Percentiles rank a stretch among this genome's conserved stretches.
Evolutionary conservation across 75 land plant genomes (phyloP).

Genomic region (Isoetes taiwanensis): DNA sequence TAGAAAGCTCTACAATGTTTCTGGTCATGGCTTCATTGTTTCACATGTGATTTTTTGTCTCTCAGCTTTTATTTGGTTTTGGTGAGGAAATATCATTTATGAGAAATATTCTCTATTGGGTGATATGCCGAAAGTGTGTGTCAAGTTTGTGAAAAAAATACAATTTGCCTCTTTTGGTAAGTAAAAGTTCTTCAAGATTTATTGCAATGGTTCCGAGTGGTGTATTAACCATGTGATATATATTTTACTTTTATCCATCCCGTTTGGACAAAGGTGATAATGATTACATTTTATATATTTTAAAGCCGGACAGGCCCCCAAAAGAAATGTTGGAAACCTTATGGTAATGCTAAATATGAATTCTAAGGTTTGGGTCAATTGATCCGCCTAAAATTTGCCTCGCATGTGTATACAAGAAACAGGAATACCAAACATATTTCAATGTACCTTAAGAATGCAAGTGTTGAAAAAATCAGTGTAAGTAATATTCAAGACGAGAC

Average conservation of each 20-base stretch:
- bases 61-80: not conserved
- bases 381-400: not conserved
- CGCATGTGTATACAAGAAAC: constrained; percentile 65
- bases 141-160: constrained; percentile 89
- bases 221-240: constrained; percentile 8
- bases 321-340: constrained; percentile 38
- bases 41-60: not conserved
- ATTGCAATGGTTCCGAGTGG: no score
- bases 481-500: constrained; percentile 85
- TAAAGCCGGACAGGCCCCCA: constrained; percentile 61
- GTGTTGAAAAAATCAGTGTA: constrained; percentile 73
- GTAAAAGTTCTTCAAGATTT: constrained; percentile 6
- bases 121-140: constrained; percentile 87
- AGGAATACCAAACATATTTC: constrained; percentile 75
- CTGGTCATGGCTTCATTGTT: not conserved
- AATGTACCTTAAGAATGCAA: constrained; percentile 72
- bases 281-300: constrained; percentile 85
- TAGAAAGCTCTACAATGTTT: not conserved
- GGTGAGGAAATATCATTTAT: not conserved
- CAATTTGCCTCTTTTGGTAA: constrained; percentile 83
- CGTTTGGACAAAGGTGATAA: constrained; percentile 88
- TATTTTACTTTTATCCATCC: not conserved
- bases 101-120: not conserved
- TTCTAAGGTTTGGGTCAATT: not conserved
- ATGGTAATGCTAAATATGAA: constrained; percentile 36